Evolutionary conservation across 257 asterid genomes (phyloP).

Genomic region (Osmanthus fragrans): DNA sequence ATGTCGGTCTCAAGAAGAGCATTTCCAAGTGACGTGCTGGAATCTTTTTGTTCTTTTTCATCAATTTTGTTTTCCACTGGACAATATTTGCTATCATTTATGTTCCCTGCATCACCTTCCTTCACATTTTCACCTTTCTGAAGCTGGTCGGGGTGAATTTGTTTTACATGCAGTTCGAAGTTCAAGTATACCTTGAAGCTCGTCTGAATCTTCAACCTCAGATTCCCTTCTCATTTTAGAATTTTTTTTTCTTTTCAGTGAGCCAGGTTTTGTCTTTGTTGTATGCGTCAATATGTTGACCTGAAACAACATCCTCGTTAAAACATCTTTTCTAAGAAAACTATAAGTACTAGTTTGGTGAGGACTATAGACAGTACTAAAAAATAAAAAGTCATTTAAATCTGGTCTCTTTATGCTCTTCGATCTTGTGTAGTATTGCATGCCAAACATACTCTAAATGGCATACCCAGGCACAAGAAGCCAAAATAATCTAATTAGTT

Average conservation of each 20-base stretch:
- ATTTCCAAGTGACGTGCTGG: slow-evolving; percentile 9
- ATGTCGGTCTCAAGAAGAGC: background rate
- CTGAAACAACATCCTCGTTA: slow-evolving; percentile 44
- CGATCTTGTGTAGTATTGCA: background rate
- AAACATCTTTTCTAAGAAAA: slow-evolving; percentile 17
- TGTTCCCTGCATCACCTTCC: no score
- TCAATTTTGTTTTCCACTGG: slow-evolving; percentile 19
- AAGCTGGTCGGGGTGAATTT: slow-evolving; percentile 10
- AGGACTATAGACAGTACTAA: background rate
- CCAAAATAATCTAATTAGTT: background rate
- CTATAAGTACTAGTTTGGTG: background rate
- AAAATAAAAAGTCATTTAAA: background rate
- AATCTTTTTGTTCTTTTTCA: slow-evolving; percentile 4
- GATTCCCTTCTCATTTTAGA: slow-evolving; percentile 31
- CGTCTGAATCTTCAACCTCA: slow-evolving; percentile 26
- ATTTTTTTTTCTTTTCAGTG: slow-evolving; percentile 34
- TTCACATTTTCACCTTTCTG: slow-evolving; percentile 9
- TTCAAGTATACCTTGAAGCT: slow-evolving; percentile 20
- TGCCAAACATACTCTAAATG: background rate
- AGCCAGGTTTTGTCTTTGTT: slow-evolving; percentile 38
- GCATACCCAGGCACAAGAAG: background rate
- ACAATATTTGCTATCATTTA: slow-evolving; percentile 6
- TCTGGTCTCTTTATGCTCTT: background rate
- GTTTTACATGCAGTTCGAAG: slow-evolving; percentile 16
- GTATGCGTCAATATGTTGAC: slow-evolving; percentile 61